Conservation (phyloP, 2,329 filamentous ascomycete species). For the Exophiala bonariae region DNA sequence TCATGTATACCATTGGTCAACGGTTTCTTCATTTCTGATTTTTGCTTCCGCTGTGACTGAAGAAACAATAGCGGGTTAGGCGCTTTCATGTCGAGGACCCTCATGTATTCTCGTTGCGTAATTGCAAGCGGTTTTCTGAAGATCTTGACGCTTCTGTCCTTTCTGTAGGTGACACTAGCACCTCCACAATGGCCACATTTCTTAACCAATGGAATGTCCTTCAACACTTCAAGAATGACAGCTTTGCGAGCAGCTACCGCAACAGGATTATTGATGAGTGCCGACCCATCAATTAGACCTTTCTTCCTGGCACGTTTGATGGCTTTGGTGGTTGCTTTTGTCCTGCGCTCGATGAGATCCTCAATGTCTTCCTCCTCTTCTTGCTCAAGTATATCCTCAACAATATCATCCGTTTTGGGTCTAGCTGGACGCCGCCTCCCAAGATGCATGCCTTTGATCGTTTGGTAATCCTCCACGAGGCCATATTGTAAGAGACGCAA, state of each 20-base stretch:
- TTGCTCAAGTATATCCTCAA: slow-evolving; percentile 45
- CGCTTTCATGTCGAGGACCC: slow-evolving; percentile 63
- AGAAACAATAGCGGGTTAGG: slow-evolving; percentile 69
- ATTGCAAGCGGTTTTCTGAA: slow-evolving; percentile 73
- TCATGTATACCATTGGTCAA: slow-evolving; percentile 34
- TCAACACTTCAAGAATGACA: slow-evolving; percentile 79
- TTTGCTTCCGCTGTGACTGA: slow-evolving; percentile 46
- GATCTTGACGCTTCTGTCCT: slow-evolving; percentile 89
- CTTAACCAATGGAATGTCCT: slow-evolving; percentile 67
- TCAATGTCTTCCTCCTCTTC: slow-evolving; percentile 51
- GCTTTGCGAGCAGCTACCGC: slow-evolving; percentile 73
- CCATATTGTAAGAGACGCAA: slow-evolving; percentile 83
- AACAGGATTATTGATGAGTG: slow-evolving; percentile 75
- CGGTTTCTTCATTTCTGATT: slow-evolving; percentile 32
- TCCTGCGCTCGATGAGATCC: slow-evolving; percentile 56
- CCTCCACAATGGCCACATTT: slow-evolving; percentile 67
- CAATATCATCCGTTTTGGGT: slow-evolving; percentile 14
- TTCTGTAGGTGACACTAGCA: slow-evolving; percentile 79
- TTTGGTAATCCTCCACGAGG: slow-evolving; percentile 64
- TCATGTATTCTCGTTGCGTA: slow-evolving; percentile 80
- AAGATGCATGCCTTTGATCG: slow-evolving; percentile 49
- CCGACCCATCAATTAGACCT: slow-evolving; percentile 44
- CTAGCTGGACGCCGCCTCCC: slow-evolving; percentile 30
- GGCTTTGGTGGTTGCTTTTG: slow-evolving; percentile 70
- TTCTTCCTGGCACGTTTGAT: slow-evolving; percentile 57